Evolutionary conservation across 441 rosid species (phyloP).

Genomic region (Eruca vesicaria): DNA sequence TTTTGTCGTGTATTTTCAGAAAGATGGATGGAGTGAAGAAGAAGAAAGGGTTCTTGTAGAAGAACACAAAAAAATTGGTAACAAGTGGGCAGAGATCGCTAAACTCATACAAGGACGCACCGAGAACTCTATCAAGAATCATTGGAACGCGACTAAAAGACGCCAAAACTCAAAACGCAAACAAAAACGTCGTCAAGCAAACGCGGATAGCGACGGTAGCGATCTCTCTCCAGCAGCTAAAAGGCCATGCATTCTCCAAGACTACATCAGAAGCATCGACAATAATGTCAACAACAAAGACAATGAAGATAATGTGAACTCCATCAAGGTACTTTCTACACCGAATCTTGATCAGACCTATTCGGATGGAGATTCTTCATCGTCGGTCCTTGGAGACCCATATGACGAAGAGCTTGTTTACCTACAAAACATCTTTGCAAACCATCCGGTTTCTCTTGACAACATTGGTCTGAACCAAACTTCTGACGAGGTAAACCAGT

Average conservation of each 20-base stretch:
- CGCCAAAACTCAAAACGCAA: constrained; percentile 71
- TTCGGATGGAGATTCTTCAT: constrained; percentile 41
- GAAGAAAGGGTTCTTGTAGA: constrained; percentile 71
- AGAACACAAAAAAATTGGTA: constrained; percentile 68
- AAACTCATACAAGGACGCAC: constrained; percentile 77
- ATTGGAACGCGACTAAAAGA: constrained; percentile 91
- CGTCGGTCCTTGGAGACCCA: constrained; percentile 33
- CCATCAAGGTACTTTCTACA: constrained; percentile 28
- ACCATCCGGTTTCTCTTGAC: constrained; percentile 29
- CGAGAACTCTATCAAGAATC: constrained; percentile 85
- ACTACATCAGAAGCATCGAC: constrained; percentile 64
- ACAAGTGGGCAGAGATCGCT: constrained; percentile 92
- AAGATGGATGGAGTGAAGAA: constrained; percentile 88
- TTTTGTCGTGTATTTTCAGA: constrained; percentile 40
- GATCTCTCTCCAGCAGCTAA: constrained; percentile 34
- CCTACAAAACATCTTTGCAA: constrained; percentile 58
- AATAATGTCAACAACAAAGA: constrained; percentile 21
- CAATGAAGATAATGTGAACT: neutral
- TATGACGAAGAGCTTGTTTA: constrained; percentile 64
- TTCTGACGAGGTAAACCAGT: constrained; percentile 19
- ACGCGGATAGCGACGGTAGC: constrained; percentile 16
- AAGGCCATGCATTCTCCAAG: constrained; percentile 74
- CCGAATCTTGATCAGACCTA: constrained; percentile 17
- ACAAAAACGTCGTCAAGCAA: constrained; percentile 40
- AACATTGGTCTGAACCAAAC: constrained; percentile 22